phyloP scores from a whole-genome alignment of 805 yeast genomes.

The Saturnispora sekii region DNA sequence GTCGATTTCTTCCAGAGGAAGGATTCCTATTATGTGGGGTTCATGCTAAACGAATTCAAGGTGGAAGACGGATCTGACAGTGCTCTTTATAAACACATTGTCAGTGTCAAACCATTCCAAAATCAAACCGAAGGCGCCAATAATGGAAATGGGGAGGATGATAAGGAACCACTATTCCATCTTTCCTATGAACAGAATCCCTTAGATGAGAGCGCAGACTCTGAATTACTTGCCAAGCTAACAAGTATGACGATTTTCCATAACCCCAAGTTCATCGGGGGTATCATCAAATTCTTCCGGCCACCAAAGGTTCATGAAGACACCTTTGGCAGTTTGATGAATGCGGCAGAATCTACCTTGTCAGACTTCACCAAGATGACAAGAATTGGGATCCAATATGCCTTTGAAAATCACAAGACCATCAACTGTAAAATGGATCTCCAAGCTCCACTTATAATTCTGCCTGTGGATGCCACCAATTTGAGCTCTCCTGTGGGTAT shows the following conservation, averaged over 20 bases:
- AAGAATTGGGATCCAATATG: conserved; percentile 83
- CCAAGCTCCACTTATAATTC: conserved; percentile 84
- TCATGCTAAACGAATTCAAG: conserved; percentile 70
- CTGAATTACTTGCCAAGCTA: conserved; percentile 60
- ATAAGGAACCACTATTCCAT: conserved; percentile 57
- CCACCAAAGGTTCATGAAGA: conserved; percentile 83
- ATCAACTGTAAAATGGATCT: conserved; percentile 76
- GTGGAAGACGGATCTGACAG: conserved; percentile 80
- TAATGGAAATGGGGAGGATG: conserved; percentile 10
- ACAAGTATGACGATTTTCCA: conserved; percentile 85
- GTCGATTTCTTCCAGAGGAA: conserved; percentile 67
- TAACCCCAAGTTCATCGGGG: conserved; percentile 75
- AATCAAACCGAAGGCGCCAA: conserved; percentile 26
- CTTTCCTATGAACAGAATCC: conserved; percentile 82
- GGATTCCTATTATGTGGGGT: conserved; percentile 62
- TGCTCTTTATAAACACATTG: conserved; percentile 77
- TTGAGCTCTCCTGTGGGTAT: conserved; percentile 85
- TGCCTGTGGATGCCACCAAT: conserved; percentile 73
- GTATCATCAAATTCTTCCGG: conserved; percentile 62
- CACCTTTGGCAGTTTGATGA: conserved; percentile 81
- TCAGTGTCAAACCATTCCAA: conserved; percentile 63
- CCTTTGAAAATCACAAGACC: conserved; percentile 91
- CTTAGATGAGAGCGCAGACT: conserved; percentile 73
- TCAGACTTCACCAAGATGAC: conserved; percentile 88
- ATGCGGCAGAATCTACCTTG: conserved; percentile 90